Percentiles rank a stretch among this genome's conserved stretches.
Conservation (phyloP, 108 stramenopile genomes). For the Epithemia pelagica region DNA sequence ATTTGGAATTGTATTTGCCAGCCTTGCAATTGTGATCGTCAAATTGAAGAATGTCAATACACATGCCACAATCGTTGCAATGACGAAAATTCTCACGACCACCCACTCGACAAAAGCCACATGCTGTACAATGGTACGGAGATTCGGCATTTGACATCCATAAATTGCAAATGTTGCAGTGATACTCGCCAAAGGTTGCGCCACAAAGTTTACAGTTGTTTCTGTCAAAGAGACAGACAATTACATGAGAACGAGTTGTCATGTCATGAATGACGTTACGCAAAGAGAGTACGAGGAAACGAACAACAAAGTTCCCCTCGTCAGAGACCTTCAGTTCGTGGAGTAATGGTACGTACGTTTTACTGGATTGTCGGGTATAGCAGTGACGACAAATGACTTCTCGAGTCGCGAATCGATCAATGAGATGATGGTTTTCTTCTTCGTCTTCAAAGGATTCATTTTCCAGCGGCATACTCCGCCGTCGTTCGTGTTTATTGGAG, state of each 20-base stretch:
- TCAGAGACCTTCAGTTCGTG: background rate
- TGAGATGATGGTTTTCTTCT: slow-evolving; percentile 72
- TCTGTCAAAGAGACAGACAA: no score
- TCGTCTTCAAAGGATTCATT: slow-evolving; percentile 35
- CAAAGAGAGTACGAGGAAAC: background rate
- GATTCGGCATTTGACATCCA: slow-evolving; percentile 78
- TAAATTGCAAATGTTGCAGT: slow-evolving; percentile 76
- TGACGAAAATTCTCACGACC: slow-evolving; percentile 76
- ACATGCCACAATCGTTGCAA: slow-evolving; percentile 83
- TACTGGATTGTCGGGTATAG: slow-evolving; percentile 66
- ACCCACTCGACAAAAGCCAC: slow-evolving; percentile 84
- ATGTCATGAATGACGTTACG: background rate
- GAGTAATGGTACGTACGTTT: slow-evolving; percentile 47
- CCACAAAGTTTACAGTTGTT: slow-evolving; percentile 65
- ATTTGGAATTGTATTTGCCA: slow-evolving; percentile 77
- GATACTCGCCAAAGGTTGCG: slow-evolving; percentile 70
- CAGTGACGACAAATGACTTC: slow-evolving; percentile 81
- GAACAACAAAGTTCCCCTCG: background rate
- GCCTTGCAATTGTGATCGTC: slow-evolving; percentile 74
- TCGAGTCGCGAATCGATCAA: slow-evolving; percentile 68
- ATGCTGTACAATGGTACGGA: slow-evolving; percentile 73
- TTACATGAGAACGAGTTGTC: no score
- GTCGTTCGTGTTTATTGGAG: slow-evolving; percentile 23
- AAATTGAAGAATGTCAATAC: slow-evolving; percentile 65
- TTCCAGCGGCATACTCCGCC: slow-evolving; percentile 26